Conservation (phyloP, 2,329 filamentous ascomycete species). For the Fusarium verticillioides region DNA sequence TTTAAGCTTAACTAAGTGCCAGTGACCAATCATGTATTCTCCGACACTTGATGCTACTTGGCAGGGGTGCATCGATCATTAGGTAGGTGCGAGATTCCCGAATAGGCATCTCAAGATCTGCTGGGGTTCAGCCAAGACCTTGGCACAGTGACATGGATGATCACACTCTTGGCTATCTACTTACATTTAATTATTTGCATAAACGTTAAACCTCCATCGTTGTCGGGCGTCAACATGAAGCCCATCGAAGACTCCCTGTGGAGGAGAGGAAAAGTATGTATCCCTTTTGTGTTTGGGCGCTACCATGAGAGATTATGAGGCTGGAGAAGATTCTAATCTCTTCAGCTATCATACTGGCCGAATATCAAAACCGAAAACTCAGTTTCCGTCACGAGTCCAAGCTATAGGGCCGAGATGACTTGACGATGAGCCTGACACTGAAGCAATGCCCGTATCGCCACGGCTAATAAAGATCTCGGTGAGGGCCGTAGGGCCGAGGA, state of each 20-base stretch:
- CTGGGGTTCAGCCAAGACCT: slow-evolving; percentile 11
- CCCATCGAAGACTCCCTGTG: no score
- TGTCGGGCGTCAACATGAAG: not conserved
- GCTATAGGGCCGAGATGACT: not conserved
- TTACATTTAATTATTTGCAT: not conserved
- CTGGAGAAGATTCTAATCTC: not conserved
- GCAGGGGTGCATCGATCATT: not conserved
- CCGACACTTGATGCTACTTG: not conserved
- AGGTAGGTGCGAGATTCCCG: not conserved
- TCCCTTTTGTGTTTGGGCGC: not conserved
- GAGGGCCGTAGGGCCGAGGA: no score
- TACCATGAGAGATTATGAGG: no score
- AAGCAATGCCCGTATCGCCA: not conserved
- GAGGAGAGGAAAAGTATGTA: not conserved
- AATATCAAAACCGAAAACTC: not conserved
- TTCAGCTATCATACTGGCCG: not conserved
- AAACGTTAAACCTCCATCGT: not conserved
- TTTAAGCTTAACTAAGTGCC: slow-evolving; percentile 1
- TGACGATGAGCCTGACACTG: not conserved
- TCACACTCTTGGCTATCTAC: not conserved
- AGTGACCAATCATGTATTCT: slow-evolving; percentile 6
- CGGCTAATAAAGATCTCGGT: not conserved
- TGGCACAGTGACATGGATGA: slow-evolving; percentile 1
- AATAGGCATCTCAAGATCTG: slow-evolving; percentile 2
- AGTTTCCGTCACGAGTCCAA: not conserved